phyloP scores from a whole-genome alignment of 768 basidiomycete species.

The Phanerochaete carnosa region DNA sequence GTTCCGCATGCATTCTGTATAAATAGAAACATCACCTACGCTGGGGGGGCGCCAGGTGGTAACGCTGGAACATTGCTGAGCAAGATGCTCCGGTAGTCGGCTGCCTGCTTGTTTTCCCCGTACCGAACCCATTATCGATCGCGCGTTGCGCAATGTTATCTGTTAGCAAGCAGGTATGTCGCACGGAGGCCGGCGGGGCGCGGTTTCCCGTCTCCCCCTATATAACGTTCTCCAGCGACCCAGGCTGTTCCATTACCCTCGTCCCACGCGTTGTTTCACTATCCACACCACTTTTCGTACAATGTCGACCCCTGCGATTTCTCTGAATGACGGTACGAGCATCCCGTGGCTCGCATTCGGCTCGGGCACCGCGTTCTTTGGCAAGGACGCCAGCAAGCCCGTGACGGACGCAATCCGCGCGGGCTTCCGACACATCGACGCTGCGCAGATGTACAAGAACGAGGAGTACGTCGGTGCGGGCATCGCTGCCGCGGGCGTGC shows the following conservation, averaged over 20 bases:
- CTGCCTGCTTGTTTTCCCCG: neutral
- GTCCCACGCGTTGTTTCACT: neutral
- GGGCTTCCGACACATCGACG: constrained; percentile 38
- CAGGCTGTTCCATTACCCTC: too few relatives aligned
- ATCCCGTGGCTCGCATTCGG: constrained; percentile 39
- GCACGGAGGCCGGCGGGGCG: too few relatives aligned
- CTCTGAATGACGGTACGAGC: constrained; percentile 34
- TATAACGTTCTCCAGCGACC: neutral
- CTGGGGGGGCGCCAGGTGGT: too few relatives aligned
- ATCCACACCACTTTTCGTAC: neutral
- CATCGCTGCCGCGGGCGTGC: constrained; percentile 29
- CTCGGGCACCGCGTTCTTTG: constrained; percentile 33
- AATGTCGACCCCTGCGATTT: constrained; percentile 26
- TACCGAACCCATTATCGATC: neutral
- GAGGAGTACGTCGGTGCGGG: constrained; percentile 35
- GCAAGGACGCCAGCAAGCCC: constrained; percentile 24
- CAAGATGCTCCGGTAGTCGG: neutral
- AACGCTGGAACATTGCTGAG: too few relatives aligned
- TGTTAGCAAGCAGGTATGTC: neutral
- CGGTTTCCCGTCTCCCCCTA: too few relatives aligned
- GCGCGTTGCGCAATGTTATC: neutral
- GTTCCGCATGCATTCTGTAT: too few relatives aligned
- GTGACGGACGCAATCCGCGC: constrained; percentile 28
- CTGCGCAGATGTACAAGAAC: constrained; percentile 36
- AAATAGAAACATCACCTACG: too few relatives aligned